phyloP scores from a whole-genome alignment of 331 rosid genomes.

The Malus hybrid region DNA sequence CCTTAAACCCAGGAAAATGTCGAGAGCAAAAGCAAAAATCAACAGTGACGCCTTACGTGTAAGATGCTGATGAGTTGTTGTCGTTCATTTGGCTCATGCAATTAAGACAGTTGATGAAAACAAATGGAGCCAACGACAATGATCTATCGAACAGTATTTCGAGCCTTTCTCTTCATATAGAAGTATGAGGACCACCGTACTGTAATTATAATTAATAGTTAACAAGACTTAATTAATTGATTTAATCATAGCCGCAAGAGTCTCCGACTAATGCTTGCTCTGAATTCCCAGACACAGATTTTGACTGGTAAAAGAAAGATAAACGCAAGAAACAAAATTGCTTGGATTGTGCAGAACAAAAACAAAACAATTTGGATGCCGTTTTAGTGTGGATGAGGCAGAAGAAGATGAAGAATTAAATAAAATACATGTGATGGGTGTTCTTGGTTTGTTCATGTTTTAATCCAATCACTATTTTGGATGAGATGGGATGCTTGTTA shows the following conservation, averaged over 20 bases:
- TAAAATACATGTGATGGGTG: background rate
- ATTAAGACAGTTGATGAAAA: background rate
- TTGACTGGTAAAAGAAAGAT: background rate
- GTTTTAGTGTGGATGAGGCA: background rate
- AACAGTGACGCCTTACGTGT: background rate
- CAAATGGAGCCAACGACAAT: constrained; percentile 1
- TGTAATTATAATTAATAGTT: background rate
- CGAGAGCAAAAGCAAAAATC: background rate
- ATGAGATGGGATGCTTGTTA: background rate
- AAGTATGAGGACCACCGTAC: background rate
- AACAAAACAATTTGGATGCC: background rate
- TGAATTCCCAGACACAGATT: constrained; percentile 1
- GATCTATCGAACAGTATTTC: background rate
- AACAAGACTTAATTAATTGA: background rate
- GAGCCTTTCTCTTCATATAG: background rate
- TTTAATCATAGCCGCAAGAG: constrained; percentile 1
- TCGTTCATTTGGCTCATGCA: constrained; percentile 2
- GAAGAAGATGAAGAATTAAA: background rate
- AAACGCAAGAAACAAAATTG: background rate
- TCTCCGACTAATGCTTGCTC: background rate
- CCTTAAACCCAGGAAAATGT: background rate
- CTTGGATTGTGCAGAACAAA: background rate
- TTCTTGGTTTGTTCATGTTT: background rate
- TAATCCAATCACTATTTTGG: background rate
- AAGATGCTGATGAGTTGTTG: background rate